Evolutionary conservation across 495 filamentous ascomycete genomes (phyloP), one percentile per base, ranked within the genome.

Genomic region (Beverwykella pulmonaria): DNA sequence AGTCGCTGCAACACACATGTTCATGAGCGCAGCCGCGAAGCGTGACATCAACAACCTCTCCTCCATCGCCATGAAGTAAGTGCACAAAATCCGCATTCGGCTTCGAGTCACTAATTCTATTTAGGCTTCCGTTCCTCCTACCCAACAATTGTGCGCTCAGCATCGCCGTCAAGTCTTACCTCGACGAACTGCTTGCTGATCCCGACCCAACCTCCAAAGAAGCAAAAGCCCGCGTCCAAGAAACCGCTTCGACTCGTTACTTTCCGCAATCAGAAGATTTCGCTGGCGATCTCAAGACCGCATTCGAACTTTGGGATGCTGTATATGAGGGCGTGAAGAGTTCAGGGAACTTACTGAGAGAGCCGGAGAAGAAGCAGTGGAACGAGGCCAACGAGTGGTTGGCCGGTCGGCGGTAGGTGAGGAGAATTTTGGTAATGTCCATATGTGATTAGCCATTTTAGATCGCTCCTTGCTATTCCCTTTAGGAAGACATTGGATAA

Each of bases 101-200:
- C 19, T 9, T 25, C 9, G 19, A 7, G 10, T 3, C 4, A 17
- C 30, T 30, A 57, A 57, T 8, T 20, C 2, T 12, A 27, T 49
- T 29, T 53, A 96, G 91, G 47, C 81, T 99, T 27, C 94, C 95
- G 9, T 95, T 99, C 73, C 85, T 89, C 61, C 82, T 85, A 17
- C 89, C 94, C 71, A 88, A 90, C 47, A 91, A 95, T 69, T 90
- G 92, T 46, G 90, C 87, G 39, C 82, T 87, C 29, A 93, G 92
- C 19, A 94, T 98, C 71, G 92, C 92, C 2, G 90, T 94, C 25
- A 92, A 95, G 76, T 92, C 90, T 6, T 93, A 95, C 75, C 83
- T 99, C 22, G 95, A 99, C 72, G 93, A 97, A 57, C 79, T 90
- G 29, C 80, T 78, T n/a, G 74, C 84, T 26, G 78, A 86, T 47